Percentiles rank a stretch among this genome's conserved stretches.
Conservation (phyloP, 352 stramenopile genomes). For the Phytophthora colocasiae region DNA sequence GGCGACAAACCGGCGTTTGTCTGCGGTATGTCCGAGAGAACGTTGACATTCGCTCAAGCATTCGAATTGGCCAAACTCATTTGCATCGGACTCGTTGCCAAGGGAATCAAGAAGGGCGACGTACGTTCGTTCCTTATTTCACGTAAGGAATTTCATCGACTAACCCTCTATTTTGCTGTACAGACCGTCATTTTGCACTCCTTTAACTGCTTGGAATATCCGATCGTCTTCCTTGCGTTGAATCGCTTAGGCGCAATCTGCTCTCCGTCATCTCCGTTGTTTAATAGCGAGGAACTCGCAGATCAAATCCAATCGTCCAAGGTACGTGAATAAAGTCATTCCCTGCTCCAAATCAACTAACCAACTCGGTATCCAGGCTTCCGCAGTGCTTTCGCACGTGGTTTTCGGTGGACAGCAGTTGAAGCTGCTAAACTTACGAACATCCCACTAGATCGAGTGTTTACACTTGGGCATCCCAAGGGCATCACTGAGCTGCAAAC, state of each 20-base stretch:
- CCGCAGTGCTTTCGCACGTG: conserved; percentile 45
- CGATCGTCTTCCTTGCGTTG: conserved; percentile 54
- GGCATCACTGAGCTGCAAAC: conserved; percentile 10
- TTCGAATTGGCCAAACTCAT: conserved; percentile 32
- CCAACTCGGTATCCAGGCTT: conserved; percentile 11
- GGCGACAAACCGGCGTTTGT: conserved; percentile 43
- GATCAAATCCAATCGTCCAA: conserved; percentile 45
- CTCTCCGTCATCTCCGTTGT: conserved; percentile 46
- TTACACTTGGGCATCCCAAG: conserved; percentile 37
- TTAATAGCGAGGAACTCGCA: conserved; percentile 44
- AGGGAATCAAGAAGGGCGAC: conserved; percentile 53
- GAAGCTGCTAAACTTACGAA: conserved; percentile 26
- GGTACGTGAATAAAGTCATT: conserved; percentile 8
- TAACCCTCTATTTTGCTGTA: conserved; percentile 1
- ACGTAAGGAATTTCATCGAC: neutral
- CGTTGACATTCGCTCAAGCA: conserved; percentile 43
- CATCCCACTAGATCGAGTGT: conserved; percentile 21
- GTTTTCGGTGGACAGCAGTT: conserved; percentile 25
- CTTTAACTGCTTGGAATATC: conserved; percentile 65
- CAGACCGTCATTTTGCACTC: conserved; percentile 55
- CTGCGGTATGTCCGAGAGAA: conserved; percentile 46
- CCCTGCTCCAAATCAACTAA: neutral
- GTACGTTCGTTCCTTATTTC: conserved; percentile 32
- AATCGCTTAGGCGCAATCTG: conserved; percentile 53
- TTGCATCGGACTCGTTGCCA: conserved; percentile 35